A percentile compares a stretch with the other conserved stretches of the same genome.
phyloP scores from a whole-genome alignment of 2,329 filamentous ascomycete genomes.

The Rutstroemia sp. region DNA sequence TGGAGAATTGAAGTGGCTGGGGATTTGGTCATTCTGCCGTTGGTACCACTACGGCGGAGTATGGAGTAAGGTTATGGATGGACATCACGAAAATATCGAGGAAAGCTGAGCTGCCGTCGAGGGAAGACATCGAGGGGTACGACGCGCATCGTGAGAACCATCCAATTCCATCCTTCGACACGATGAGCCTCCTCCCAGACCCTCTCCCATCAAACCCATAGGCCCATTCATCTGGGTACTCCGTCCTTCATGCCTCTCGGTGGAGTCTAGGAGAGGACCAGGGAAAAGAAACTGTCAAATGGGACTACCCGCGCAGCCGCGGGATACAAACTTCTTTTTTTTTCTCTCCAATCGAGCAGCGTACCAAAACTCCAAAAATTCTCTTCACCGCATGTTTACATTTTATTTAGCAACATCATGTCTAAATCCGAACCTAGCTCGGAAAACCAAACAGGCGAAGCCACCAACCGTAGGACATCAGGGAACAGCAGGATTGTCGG shows the following conservation, averaged over 20 bases:
- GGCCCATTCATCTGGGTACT: neutral
- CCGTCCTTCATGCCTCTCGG: neutral
- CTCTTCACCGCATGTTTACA: conserved; percentile 6
- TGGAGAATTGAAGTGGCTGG: conserved; percentile 5
- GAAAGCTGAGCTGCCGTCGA: neutral
- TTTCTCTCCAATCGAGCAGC: neutral
- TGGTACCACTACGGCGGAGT: neutral
- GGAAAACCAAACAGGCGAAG: neutral
- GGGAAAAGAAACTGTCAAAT: conserved; percentile 2
- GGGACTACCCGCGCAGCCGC: conserved; percentile 10
- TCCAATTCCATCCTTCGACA: no score
- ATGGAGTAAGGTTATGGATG: neutral
- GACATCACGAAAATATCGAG: neutral
- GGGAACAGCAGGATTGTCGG: neutral
- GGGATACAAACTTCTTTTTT: neutral
- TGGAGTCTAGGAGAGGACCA: neutral
- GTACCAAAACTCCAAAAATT: neutral
- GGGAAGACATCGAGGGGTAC: neutral
- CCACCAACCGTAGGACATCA: neutral
- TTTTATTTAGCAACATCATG: neutral
- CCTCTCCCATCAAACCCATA: no score
- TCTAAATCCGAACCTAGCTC: neutral
- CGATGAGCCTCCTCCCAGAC: no score
- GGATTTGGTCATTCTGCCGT: neutral
- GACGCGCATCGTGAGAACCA: no score